Evolutionary conservation across 306 rosid species (phyloP), one percentile per base, ranked within the genome.

Genomic region (Datisca glomerata): DNA sequence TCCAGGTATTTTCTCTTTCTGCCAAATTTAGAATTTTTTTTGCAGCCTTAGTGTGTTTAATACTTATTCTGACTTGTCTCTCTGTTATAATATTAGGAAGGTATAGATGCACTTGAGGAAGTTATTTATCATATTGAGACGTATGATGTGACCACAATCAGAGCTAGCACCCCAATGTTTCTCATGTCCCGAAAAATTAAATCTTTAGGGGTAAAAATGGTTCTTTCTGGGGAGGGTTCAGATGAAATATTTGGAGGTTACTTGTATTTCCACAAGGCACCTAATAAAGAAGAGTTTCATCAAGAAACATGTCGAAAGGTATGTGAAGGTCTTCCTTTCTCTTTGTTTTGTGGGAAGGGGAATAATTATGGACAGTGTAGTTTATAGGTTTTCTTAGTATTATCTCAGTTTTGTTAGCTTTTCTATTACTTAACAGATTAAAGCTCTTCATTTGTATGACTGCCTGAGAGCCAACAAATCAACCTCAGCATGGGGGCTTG

Each of bases 131-230:
- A 91, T 57, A 49, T 73, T 57, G 98, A 91, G 80, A 84, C 98
- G 48, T 91, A 73, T 56, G 98, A 91, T 60, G 98, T 91, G 43
- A 91, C 98, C 0, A 80, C 98, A 39, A 6, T 91, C 61, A 91
- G 98, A 71, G 98, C 96, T 47, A 84, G 98, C 66, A 91, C 92
- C 53, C 94, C 96, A 46, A 84, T 91, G 98, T 84, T 91, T 74
- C 95, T 91, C 23, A 84, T 91, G 98, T 91, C 98, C 55, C 67
- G 98, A 49, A 91, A 84, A 69, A 91, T 91, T 28, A 91, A 84
- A 71, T 69, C 98, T 65, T 45, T 91, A 85, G 98, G 98, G 57
- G 98, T 91, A 70, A 91, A 91, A 67, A 91, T 91, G 98, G 98
- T 91, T 64, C 86, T 91, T 43, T 91, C 98, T 21, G 98, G 98